Percentiles rank a stretch among this genome's conserved stretches.
Conservation (phyloP, 176 grass and related monocot genomes). For the Rhynchospora tenuis region DNA sequence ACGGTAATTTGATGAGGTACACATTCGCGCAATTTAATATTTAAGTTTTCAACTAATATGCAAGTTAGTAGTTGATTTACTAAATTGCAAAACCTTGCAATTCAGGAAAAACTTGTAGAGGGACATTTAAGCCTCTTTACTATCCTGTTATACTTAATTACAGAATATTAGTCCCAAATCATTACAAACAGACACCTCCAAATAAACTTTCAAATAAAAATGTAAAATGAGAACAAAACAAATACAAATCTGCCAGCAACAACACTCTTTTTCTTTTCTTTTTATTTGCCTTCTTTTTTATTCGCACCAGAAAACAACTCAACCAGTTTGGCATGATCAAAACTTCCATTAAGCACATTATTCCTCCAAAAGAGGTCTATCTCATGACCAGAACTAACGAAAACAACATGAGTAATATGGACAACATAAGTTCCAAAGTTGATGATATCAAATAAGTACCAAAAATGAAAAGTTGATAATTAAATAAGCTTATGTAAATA, state of each 20-base stretch:
- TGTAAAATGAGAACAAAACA: background rate
- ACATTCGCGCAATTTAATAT: background rate
- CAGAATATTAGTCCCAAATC: conserved; percentile 13
- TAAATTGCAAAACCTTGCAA: background rate
- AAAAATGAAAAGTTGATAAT: conserved; percentile 17
- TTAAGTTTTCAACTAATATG: background rate
- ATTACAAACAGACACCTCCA: conserved; percentile 26
- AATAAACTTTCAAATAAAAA: conserved; percentile 8
- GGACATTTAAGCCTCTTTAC: background rate
- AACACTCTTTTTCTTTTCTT: conserved; percentile 28
- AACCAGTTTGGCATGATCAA: conserved; percentile 43
- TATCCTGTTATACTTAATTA: conserved; percentile 8
- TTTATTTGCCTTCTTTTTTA: background rate
- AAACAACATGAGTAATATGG: background rate
- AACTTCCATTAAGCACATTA: background rate
- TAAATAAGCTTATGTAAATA: conserved; percentile 14
- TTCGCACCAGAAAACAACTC: conserved; percentile 39
- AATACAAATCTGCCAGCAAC: conserved; percentile 26
- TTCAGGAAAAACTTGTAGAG: background rate
- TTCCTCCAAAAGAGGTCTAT: conserved; percentile 21
- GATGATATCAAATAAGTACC: background rate
- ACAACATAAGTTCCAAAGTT: conserved; percentile 1
- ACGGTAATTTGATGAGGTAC: background rate
- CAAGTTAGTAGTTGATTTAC: background rate
- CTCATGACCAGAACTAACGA: conserved; percentile 24